Evolutionary conservation across 1,139 yeast species (phyloP).

Genomic region (Magnusiomyces clavatus): DNA sequence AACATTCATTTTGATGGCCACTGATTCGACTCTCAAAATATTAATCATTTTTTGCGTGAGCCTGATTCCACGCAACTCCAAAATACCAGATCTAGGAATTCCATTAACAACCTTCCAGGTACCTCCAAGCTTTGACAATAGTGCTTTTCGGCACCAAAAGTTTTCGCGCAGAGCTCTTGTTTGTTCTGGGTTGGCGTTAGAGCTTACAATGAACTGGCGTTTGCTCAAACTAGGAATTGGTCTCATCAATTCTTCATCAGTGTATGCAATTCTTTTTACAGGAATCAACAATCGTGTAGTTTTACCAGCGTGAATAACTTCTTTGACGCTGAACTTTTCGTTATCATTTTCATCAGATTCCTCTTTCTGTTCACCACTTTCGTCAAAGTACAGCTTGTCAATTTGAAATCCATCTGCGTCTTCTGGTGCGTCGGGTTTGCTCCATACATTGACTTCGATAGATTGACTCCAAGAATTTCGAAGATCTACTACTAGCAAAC

Average conservation of each 20-base stretch:
- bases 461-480: constrained; percentile 54
- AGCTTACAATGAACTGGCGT: constrained; percentile 65
- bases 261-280: constrained; percentile 44
- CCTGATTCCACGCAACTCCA: constrained; percentile 61
- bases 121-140: constrained; percentile 55
- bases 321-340: constrained; percentile 18
- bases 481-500: constrained; percentile 58
- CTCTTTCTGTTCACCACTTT: constrained; percentile 13
- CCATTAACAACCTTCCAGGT: constrained; percentile 45
- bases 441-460: constrained; percentile 33
- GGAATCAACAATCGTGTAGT: constrained; percentile 66
- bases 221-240: constrained; percentile 71
- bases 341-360: background rate
- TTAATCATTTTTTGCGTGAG: constrained; percentile 40
- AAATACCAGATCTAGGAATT: constrained; percentile 41
- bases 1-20: constrained; percentile 32
- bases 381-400: too few relatives aligned
- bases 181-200: constrained; percentile 47
- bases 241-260: constrained; percentile 38
- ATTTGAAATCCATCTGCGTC: constrained; percentile 18
- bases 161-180: constrained; percentile 47
- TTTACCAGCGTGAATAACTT: constrained; percentile 39
- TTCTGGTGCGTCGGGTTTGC: constrained; percentile 30
- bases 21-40: constrained; percentile 42
- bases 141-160: constrained; percentile 73